Base-by-base conservation (phyloP, 345 rosid genomes). In the Boechera divaricarpa region DNA sequence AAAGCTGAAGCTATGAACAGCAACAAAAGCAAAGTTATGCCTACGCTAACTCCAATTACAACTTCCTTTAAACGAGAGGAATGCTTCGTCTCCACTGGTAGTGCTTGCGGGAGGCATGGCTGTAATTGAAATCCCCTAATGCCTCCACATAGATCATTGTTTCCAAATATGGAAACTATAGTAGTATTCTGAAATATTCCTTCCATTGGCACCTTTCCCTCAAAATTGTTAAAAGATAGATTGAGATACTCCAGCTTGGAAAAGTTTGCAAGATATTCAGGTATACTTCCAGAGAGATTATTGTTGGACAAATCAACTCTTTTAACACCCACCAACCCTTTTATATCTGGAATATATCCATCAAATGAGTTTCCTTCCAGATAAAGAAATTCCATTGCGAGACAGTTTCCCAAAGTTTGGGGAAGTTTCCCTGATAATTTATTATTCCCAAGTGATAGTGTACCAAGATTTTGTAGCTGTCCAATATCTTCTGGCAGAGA, bases 101-200 rank as follows among this genome's bases (percentile, higher is more conserved):
- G n/a, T n/a, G n/a, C n/a, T n/a, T n/a, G n/a, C n/a, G n/a, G n/a
- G n/a, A n/a, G n/a, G n/a, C n/a, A n/a, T n/a, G n/a, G n/a, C n/a
- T n/a, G n/a, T n/a, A n/a, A n/a, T n/a, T n/a, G n/a, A n/a, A n/a
- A n/a, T n/a, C n/a, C n/a, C n/a, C n/a, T n/a, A n/a, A n/a, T 41
- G 18, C 79, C 73, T 21, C 81, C 75, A 45, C 83, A 77, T 0
- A 69, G 59, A 7, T 74, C 4, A 3, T 11, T 47, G 28, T 77
- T 73, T 13, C 82, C 74, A 4, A 0, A 32, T 5, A 78, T 1
- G 0, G 16, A 74, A 15, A 15, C 39, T n/a, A 15, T n/a, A 4
- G 49, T 69, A 3, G 48, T 13, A 13, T 81, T 77, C 0, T 33
- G 5, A 10, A 77, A 74, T 28, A 6, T 36, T 38, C 84, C 70